Base-by-base conservation (phyloP, 2,329 filamentous ascomycete genomes). In the Didymella keratinophila region DNA sequence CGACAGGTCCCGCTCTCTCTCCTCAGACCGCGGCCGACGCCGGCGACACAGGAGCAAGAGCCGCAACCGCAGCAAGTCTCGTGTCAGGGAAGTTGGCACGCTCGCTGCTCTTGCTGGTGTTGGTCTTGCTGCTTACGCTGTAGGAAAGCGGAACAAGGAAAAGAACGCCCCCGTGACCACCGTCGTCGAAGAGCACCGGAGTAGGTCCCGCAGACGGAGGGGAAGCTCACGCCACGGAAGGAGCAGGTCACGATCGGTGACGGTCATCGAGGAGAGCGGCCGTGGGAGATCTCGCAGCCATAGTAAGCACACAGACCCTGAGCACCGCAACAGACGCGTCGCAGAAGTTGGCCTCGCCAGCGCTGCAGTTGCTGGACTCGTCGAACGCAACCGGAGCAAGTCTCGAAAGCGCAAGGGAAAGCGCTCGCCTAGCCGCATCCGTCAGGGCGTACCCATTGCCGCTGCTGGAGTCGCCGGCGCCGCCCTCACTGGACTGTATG, bases 321-420 rank as follows among this genome's bases (percentile, higher is more conserved):
- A 82, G 58, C 84, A 86, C 65, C 81, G 85, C 56, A 86, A 85
- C 61, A 82, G 83, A 50, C 82, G 84, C 58, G 85, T 86, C 64
- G 86, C 86, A 14, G 83, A 86, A 69, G 87, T 86, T 52, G 87
- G 86, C 61, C 78, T 87, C 51, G 87, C 85, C 21, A 85, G 83
- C 63, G 87, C 87, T 58, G 85, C 86, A 8, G 83, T 86, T 9
- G 87, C 85, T 34, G 86, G 85, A n/a, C 77, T 89, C 30, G 81
- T 85, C 57, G 82, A 88, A 59, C 81, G 80, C 53, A 80, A 80
- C 37, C 82, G 86, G 50, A 87, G 83, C 74, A 84, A 81, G 59
- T 88, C 86, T 39, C 82, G 85, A 47, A 79, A 79, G 51, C 79
- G 81, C 45, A 77, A 80, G 60, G 81, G 82, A 37, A 78, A 81